These are phyloP conservation scores for Starmerella floris DNA, from an alignment of 805 yeast species.

Conservation along the genomic window DNA sequence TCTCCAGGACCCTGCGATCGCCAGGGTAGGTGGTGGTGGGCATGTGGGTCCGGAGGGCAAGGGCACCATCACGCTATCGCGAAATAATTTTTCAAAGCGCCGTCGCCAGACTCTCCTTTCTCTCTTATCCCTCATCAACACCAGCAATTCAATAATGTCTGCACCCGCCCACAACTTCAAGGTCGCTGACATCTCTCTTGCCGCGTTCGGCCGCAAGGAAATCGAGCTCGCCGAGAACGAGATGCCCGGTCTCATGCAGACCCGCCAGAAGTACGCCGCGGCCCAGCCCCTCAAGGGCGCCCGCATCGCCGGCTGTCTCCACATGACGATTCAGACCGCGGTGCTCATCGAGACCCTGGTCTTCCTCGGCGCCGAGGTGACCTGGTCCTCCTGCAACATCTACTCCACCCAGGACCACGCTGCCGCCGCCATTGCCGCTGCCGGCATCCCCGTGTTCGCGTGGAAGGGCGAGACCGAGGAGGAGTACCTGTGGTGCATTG, in stretches of 20 bases:
- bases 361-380: constrained; percentile 98
- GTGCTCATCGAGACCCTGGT: constrained; percentile 93
- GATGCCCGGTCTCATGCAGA: constrained; percentile 98
- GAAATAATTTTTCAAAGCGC: background rate
- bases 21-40: no score
- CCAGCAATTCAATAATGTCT: constrained; percentile 31
- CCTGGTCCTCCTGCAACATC: constrained; percentile 99
- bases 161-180: constrained; percentile 68
- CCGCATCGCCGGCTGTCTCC: constrained; percentile 96
- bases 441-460: constrained; percentile 98
- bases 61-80: background rate
- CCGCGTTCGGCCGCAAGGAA: constrained; percentile 99
- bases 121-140: background rate
- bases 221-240: constrained; percentile 97
- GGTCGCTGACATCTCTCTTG: constrained; percentile 94
- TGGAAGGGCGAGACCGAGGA: constrained; percentile 99
- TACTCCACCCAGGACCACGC: constrained; percentile 99
- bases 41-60: no score
- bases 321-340: constrained; percentile 99
- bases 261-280: constrained; percentile 81
- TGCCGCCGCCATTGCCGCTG: constrained; percentile 98
- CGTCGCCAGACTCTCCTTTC: background rate
- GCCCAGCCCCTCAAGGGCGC: constrained; percentile 96
- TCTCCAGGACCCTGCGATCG: no score
- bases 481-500: constrained; percentile 98